Conservation (phyloP, 2,329 filamentous ascomycete species). For the Clonostachys rhizophaga region DNA sequence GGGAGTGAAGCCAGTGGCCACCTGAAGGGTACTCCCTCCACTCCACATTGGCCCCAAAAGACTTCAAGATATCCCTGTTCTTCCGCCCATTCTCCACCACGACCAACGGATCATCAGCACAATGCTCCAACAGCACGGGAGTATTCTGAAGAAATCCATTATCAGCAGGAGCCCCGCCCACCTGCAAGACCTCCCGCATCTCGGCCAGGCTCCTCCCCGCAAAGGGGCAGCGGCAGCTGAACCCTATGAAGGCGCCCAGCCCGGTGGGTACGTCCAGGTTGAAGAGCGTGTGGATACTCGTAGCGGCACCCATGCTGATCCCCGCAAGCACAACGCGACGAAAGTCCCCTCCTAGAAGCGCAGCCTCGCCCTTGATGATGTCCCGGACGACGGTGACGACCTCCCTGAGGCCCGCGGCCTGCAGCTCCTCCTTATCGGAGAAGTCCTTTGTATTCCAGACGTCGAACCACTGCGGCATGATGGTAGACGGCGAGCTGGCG, state of each 20-base stretch:
- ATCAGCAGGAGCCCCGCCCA: not conserved
- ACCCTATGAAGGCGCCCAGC: constrained; percentile 28
- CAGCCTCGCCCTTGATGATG: constrained; percentile 27
- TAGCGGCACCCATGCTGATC: constrained; percentile 40
- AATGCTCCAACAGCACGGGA: constrained; percentile 39
- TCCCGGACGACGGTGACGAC: constrained; percentile 22
- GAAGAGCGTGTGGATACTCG: constrained; percentile 28
- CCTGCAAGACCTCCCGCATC: constrained; percentile 20
- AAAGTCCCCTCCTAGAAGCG: constrained; percentile 23
- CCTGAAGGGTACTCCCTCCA: constrained; percentile 37
- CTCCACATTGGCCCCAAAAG: constrained; percentile 28
- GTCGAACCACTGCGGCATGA: constrained; percentile 44
- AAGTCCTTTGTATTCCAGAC: constrained; percentile 36
- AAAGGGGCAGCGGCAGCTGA: constrained; percentile 30
- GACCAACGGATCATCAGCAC: constrained; percentile 34
- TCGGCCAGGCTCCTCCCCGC: constrained; percentile 17
- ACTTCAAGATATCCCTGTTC: constrained; percentile 22
- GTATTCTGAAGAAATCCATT: constrained; percentile 23
- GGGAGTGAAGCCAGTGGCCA: constrained; percentile 38
- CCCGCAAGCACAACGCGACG: constrained; percentile 35
- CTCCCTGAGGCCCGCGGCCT: constrained; percentile 31
- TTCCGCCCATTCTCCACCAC: constrained; percentile 25
- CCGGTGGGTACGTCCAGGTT: constrained; percentile 16
- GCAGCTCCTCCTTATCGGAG: constrained; percentile 32
- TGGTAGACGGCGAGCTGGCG: constrained; percentile 10